phyloP scores from a whole-genome alignment of 2,329 filamentous ascomycete genomes.

The Rutstroemia sp. region DNA sequence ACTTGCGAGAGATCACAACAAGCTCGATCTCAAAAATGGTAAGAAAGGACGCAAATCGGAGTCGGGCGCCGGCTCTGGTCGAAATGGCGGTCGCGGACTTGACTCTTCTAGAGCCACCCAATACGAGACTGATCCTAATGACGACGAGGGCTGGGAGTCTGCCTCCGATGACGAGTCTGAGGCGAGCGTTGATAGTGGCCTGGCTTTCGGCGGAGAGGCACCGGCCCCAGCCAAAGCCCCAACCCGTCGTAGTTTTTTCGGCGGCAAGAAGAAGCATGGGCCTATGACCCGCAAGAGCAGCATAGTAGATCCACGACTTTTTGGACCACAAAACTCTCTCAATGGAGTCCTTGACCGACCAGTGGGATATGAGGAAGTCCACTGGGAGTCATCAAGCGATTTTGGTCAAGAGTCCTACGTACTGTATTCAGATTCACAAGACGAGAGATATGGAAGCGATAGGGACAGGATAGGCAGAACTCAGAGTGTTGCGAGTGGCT shows the following conservation, averaged over 20 bases:
- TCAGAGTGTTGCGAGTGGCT: constrained; percentile 33
- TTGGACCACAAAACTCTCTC: constrained; percentile 55
- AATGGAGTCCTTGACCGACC: constrained; percentile 45
- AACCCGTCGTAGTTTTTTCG: constrained; percentile 27
- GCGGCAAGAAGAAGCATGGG: constrained; percentile 25
- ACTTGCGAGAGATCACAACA: constrained; percentile 35
- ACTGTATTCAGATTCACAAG: background rate
- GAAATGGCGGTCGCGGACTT: constrained; percentile 21
- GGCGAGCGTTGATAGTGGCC: constrained; percentile 45
- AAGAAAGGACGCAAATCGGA: constrained; percentile 1
- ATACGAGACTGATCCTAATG: constrained; percentile 24
- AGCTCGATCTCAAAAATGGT: constrained; percentile 31
- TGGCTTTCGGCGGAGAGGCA: constrained; percentile 49
- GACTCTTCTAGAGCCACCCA: constrained; percentile 25
- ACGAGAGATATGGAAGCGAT: background rate
- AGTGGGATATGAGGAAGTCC: constrained; percentile 44
- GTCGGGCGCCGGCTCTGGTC: constrained; percentile 8
- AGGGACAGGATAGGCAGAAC: constrained; percentile 15
- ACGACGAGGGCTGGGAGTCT: constrained; percentile 52
- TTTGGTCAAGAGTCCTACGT: constrained; percentile 21
- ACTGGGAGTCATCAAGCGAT: constrained; percentile 23
- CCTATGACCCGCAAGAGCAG: constrained; percentile 36
- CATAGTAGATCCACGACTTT: constrained; percentile 50
- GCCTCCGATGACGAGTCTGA: constrained; percentile 46
- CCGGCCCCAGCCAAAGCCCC: constrained; percentile 10